Evolutionary conservation across 495 filamentous ascomycete genomes (phyloP), one percentile per base, ranked within the genome.

Genomic region (Letharia columbiana): DNA sequence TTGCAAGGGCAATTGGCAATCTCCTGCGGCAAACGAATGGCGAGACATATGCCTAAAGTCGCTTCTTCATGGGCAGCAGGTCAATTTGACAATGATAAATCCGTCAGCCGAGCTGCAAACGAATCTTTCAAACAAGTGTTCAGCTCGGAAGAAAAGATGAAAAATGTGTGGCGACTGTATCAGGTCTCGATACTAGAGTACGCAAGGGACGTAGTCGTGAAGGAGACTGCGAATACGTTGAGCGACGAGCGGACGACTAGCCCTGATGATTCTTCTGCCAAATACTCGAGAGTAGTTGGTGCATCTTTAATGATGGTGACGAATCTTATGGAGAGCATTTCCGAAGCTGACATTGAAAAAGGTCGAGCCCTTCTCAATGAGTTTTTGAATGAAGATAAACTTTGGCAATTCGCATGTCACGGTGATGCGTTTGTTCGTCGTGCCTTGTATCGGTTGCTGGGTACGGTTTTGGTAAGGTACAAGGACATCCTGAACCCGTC

Each of bases 51-150:
- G 67, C 84, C 91, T 4, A 82, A 83, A 39, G 80, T 95, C 41
- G 86, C 91, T 31, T 91, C 90, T 11, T 80, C 91, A 15, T 99
- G 95, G 95, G 81, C 96, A 37, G 88, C 88, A 39, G 93, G 95
- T 17, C 81, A 87, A 3, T 93, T 91, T 72, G 95, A 99, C 72
- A 87, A 82, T 66, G 94, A 99, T 73, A 84, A 84, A 61, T 79
- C 79, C 18, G 89, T 89, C 2, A 81, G 87, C 39, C 86, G 84
- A 42, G 83, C 89, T 4, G 90, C 92, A n/a, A 77, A 81, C 62
- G 87, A 92, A 57, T 88, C 90, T 0, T 78, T 97, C 23, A 82
- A 81, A 9, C 80, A 78, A 8, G 86, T 96, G 13, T 90, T 98
- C 66, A 77, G 83, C 1, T 89, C 89, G 0, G 84, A 89, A 40